phyloP scores from a whole-genome alignment of 805 yeast species.

The Clavispora phyllophila region DNA sequence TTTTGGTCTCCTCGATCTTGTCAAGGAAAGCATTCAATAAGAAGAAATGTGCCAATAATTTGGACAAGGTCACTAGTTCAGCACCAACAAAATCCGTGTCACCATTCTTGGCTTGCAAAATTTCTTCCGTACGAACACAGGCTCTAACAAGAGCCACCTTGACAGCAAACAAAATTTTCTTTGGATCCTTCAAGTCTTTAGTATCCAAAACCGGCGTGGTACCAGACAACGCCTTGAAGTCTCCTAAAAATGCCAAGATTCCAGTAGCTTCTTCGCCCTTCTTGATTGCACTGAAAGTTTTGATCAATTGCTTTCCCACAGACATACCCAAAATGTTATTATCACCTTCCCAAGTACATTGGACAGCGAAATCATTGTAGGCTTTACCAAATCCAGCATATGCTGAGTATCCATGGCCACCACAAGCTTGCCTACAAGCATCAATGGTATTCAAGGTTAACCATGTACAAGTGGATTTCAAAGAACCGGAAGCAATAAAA shows the following conservation, averaged over 20 bases:
- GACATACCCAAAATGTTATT: conserved; percentile 81
- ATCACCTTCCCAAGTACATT: conserved; percentile 98
- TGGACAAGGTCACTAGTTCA: conserved; percentile 44
- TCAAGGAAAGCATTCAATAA: conserved; percentile 36
- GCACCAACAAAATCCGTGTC: conserved; percentile 44
- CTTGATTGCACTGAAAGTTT: conserved; percentile 36
- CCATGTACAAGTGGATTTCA: conserved; percentile 91
- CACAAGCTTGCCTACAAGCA: conserved; percentile 89
- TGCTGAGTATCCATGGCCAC: conserved; percentile 95
- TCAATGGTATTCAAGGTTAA: conserved; percentile 72
- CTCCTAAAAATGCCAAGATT: conserved; percentile 40
- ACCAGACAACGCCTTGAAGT: conserved; percentile 22
- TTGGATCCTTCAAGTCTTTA: conserved; percentile 19
- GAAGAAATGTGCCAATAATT: conserved; percentile 47
- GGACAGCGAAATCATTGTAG: conserved; percentile 92
- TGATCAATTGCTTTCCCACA: conserved; percentile 73
- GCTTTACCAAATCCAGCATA: conserved; percentile 89
- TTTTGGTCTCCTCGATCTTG: conserved; percentile 27
- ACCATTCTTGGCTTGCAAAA: conserved; percentile 27
- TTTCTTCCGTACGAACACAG: conserved; percentile 25
- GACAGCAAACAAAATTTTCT: conserved; percentile 18
- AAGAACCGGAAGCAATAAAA: conserved; percentile 79
- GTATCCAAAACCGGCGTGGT: conserved; percentile 26
- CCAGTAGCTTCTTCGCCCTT: conserved; percentile 44
- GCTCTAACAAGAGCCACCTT: conserved; percentile 39